Base-by-base conservation (phyloP, 139 green algal species). In the Prasinococcaceae sp. region DNA sequence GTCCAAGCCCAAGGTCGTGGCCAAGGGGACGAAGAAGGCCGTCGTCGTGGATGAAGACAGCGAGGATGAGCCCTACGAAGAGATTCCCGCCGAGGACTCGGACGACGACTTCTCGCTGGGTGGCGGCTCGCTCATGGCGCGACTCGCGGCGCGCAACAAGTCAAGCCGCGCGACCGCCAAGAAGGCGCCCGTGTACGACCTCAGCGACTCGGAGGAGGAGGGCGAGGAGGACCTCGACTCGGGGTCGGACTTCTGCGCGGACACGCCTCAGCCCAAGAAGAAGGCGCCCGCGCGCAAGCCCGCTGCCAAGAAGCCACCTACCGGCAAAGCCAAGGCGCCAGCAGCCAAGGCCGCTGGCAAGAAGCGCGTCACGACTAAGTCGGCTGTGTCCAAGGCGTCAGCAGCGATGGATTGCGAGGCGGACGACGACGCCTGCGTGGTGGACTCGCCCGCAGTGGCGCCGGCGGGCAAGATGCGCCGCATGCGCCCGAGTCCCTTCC, bases 11-110 rank as follows among this genome's bases (percentile, higher is more conserved):
- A 42, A 41, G 47, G 16, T 17, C 47, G 27, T 27, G 47, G 33
- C 27, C 47, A 55, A 55, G 47, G 33, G 28, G 47, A 38, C 22
- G 47, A 55, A 55, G 47, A 55, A 42, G 47, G 19, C 20, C 47
- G 33, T 17, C 8, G 27, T 25, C 17, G 29, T 27, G 6, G 29
- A 43, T 9, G 30, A n/a, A n/a, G 29, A 55, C 17, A 42, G 8
- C 28, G 29, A 55, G 16, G 47, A 44, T 6, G 47, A 55, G n/a
- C 43, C 29, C 43, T 4, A 41, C 19, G 47, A 23, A 42, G 47
- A 41, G 47, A 16, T 17, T 23, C 4, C 19, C 44, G 24, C 10
- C 22, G 22, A 52, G 20, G n/a, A n/a, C n/a, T n/a, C n/a, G n/a
- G n/a, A n/a, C n/a, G n/a, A n/a, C n/a, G n/a, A n/a, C n/a, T n/a